Evolutionary conservation across 2,329 filamentous ascomycete species (phyloP).

Genomic region (Pseudohalonectria lignicola): DNA sequence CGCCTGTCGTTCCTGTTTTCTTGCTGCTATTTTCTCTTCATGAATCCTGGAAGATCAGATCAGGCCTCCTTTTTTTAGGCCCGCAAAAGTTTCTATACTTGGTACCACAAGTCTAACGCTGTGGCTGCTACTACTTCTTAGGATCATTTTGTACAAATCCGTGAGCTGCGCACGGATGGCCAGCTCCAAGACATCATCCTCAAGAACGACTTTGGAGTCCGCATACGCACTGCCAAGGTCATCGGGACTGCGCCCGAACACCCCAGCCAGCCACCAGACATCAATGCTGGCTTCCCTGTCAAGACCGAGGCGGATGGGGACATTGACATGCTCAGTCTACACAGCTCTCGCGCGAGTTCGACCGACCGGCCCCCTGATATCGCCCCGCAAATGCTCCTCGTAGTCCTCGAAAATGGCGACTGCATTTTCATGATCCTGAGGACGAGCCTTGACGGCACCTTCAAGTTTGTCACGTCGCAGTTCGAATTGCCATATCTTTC

Average conservation of each 20-base stretch:
- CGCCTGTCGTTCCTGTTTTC: neutral
- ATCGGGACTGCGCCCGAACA: conserved; percentile 48
- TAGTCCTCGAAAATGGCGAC: conserved; percentile 64
- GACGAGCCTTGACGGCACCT: conserved; percentile 27
- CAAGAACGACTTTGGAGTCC: conserved; percentile 67
- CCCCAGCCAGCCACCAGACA: conserved; percentile 15
- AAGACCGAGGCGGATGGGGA: conserved; percentile 28
- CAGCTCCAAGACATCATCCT: conserved; percentile 66
- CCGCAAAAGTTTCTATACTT: no score
- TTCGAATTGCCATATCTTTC: conserved; percentile 47
- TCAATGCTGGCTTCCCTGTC: no score
- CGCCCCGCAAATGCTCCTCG: conserved; percentile 71
- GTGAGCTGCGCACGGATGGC: conserved; percentile 58
- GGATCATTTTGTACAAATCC: conserved; percentile 73
- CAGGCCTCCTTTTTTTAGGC: no score
- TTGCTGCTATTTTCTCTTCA: neutral
- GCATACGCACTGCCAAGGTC: conserved; percentile 69
- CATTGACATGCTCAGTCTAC: conserved; percentile 21
- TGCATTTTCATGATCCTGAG: conserved; percentile 67
- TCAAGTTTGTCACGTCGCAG: conserved; percentile 50
- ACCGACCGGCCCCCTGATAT: conserved; percentile 19
- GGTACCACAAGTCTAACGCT: no score
- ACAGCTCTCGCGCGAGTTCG: conserved; percentile 5
- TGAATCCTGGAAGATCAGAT: no score
- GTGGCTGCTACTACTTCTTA: no score